Evolutionary conservation across 441 rosid species (phyloP).

Genomic region (Biscutella laevigata): DNA sequence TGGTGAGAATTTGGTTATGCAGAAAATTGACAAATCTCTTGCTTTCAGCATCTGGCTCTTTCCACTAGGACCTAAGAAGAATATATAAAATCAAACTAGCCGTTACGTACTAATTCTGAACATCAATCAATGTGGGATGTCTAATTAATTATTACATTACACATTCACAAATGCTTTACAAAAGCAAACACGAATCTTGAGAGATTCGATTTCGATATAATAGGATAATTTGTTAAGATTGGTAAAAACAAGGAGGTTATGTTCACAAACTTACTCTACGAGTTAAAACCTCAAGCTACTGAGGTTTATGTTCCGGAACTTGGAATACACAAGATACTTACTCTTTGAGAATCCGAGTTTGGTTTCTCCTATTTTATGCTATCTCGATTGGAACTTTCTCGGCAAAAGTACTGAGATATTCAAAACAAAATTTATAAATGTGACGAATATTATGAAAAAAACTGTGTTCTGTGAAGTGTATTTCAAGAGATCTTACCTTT

Average conservation of each 20-base stretch:
- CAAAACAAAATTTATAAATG: constrained; percentile 1
- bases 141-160: constrained; percentile 20
- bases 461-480: not conserved
- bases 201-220: constrained; percentile 4
- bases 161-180: not conserved
- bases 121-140: not conserved
- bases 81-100: constrained; percentile 14
- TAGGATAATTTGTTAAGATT: not conserved
- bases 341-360: constrained; percentile 1
- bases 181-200: constrained; percentile 17
- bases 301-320: constrained; percentile 1
- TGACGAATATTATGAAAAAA: not conserved
- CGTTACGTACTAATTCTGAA: constrained; percentile 19
- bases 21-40: not conserved
- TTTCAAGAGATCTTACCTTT: constrained; percentile 40
- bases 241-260: not conserved
- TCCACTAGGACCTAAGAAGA: constrained; percentile 1
- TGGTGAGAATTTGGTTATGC: too few species aligned
- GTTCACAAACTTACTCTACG: constrained; percentile 9
- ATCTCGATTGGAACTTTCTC: constrained; percentile 33
- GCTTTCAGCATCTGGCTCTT: constrained; percentile 24
- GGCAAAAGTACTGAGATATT: constrained; percentile 47
- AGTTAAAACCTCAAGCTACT: not conserved
- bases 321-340: constrained; percentile 3
- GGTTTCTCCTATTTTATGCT: not conserved